Evolutionary conservation across 805 yeast species (phyloP), one percentile per base, ranked within the genome.

Genomic region (Clavispora santaluciae): DNA sequence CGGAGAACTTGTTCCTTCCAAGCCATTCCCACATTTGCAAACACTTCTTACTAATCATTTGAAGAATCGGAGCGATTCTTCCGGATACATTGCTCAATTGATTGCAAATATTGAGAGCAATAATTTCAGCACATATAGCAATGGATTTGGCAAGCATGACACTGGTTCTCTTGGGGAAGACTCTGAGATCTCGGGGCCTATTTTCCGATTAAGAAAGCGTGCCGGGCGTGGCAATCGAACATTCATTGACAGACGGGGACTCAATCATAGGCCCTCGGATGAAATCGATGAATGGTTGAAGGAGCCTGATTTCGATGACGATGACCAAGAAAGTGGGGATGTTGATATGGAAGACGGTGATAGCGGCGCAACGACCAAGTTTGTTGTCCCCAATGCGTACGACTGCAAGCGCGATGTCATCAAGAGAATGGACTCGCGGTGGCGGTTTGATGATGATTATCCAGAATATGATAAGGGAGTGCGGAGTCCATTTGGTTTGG

Each of bases 191-290:
- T 73, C 80, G 1, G 77, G 68, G 21, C 75, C 79, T 11, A 60
- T 83, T 1, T 71, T 79, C 55, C 72, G 84, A 42, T 63, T 87
- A 42, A 73, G 97, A 46, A 82, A 81, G 56, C 77, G 98, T 54
- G 64, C 71, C 25, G 95, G 93, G 15, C 75, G 96, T 54, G 70
- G 73, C 36, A 85, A 85, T 28, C 71, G 84, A 35, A 63, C 74
- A 15, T 86, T 84, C 66, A 62, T 90, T 44, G 98, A 90, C 63
- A 72, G 96, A 59, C 76, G 79, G 52, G 82, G 78, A 17, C 68
- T 79, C 46, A 50, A 70, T 35, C 44, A 56, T 20, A 51, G 67
- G 25, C 66, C 70, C 5, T 48, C 53, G 28, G 63, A 55, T 24
- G 65, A 61, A 6, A 53, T 68, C 22, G 65, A 66, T 29, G 73